Evolutionary conservation across 441 rosid species (phyloP).

Genomic region (Gossypium lobatum): DNA sequence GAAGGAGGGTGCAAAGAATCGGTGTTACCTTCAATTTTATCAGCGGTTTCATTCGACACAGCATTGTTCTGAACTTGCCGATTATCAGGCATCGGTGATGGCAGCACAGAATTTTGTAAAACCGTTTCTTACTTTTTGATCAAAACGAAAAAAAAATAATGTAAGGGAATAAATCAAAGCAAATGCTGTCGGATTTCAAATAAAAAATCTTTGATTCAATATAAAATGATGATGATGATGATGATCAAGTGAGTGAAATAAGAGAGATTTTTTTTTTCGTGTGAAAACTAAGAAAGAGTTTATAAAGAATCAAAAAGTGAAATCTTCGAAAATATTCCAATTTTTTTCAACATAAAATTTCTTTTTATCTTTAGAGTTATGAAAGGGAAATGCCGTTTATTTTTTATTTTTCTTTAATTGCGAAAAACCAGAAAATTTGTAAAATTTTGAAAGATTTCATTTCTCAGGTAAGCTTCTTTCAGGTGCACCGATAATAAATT

Average conservation of each 20-base stretch:
- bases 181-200: conserved; percentile 12
- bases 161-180: not conserved
- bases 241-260: not conserved
- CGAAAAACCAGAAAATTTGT: conserved; percentile 23
- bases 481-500: conserved; percentile 29
- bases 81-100: conserved; percentile 55
- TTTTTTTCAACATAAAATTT: not conserved
- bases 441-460: not conserved
- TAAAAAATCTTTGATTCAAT: conserved; percentile 14
- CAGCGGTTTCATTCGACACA: conserved; percentile 49
- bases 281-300: conserved; percentile 16
- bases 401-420: conserved; percentile 22
- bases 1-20: not conserved
- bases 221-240: conserved; percentile 4
- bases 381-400: conserved; percentile 36
- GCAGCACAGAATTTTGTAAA: conserved; percentile 15
- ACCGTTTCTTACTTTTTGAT: conserved; percentile 3
- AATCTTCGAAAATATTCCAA: conserved; percentile 35
- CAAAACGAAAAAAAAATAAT: conserved; percentile 2
- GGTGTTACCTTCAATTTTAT: conserved; percentile 46
- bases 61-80: conserved; percentile 50
- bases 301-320: conserved; percentile 23
- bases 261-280: not conserved
- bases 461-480: not conserved
- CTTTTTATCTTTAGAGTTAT: too few species aligned